phyloP scores from a whole-genome alignment of 768 basidiomycete genomes.

The Tricholoma sp. region DNA sequence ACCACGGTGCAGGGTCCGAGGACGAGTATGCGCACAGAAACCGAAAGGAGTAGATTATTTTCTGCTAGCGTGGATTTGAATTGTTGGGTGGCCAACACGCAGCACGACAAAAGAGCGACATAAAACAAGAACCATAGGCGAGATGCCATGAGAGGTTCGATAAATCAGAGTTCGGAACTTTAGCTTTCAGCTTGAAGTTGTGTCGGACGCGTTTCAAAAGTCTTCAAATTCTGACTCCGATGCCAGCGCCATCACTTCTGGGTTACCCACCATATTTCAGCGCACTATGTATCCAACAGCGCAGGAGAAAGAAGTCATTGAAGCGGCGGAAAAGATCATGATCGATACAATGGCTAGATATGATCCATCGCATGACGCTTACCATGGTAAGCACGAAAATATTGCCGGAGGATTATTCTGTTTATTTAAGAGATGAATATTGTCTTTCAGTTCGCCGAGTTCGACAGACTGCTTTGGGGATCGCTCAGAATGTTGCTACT shows the following conservation, averaged over 20 bases:
- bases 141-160: conserved; percentile 19
- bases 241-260: background rate
- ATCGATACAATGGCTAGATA: conserved; percentile 47
- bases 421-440: no score
- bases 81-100: conserved; percentile 2
- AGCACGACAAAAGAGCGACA: conserved; percentile 41
- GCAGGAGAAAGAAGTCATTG: conserved; percentile 46
- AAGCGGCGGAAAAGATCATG: conserved; percentile 63
- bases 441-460: conserved; percentile 68
- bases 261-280: no score
- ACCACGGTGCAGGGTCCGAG: background rate
- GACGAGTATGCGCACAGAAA: conserved; percentile 13
- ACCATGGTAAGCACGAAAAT: conserved; percentile 48
- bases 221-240: conserved; percentile 2
- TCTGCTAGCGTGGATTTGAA: background rate
- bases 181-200: background rate
- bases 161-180: background rate
- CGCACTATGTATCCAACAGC: conserved; percentile 37
- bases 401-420: no score
- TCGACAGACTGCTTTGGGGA: conserved; percentile 63
- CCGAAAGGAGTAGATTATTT: background rate
- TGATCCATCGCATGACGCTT: conserved; percentile 77
- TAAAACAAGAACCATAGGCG: conserved; percentile 23
- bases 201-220: background rate
- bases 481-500: conserved; percentile 48